phyloP scores from a whole-genome alignment of 2,329 filamentous ascomycete species.

The Sphaerulina musiva region DNA sequence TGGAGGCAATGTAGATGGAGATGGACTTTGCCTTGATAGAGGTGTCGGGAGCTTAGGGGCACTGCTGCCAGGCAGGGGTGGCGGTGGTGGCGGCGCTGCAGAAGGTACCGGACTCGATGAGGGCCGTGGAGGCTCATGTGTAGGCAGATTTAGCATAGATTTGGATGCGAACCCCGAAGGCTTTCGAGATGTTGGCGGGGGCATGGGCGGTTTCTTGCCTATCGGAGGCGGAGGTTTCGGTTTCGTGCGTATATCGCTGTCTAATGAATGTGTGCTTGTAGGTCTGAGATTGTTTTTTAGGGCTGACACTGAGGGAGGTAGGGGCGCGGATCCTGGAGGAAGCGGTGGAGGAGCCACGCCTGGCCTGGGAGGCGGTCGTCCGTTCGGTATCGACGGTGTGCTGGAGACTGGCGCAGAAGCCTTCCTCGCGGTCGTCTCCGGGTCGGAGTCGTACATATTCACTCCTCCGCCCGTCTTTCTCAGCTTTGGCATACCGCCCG shows the following conservation, averaged over 20 bases:
- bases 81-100: slow-evolving; percentile 39
- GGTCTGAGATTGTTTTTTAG: slow-evolving; percentile 47
- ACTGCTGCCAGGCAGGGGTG: slow-evolving; percentile 32
- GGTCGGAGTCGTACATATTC: slow-evolving; percentile 61
- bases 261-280: slow-evolving; percentile 53
- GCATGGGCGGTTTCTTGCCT: slow-evolving; percentile 64
- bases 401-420: slow-evolving; percentile 49
- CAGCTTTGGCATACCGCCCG: slow-evolving; percentile 90
- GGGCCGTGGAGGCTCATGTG: slow-evolving; percentile 32
- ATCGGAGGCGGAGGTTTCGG: slow-evolving; percentile 68
- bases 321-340: slow-evolving; percentile 45
- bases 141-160: slow-evolving; percentile 29
- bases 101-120: slow-evolving; percentile 62
- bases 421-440: slow-evolving; percentile 51
- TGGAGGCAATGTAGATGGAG: slow-evolving; percentile 44
- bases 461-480: slow-evolving; percentile 68
- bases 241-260: slow-evolving; percentile 45
- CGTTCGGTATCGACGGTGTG: slow-evolving; percentile 24
- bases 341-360: slow-evolving; percentile 45
- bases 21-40: slow-evolving; percentile 24
- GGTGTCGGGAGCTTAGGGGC: slow-evolving; percentile 33
- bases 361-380: slow-evolving; percentile 36
- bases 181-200: slow-evolving; percentile 52
- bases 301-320: slow-evolving; percentile 41
- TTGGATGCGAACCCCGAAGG: slow-evolving; percentile 44